A percentile compares a stretch with the other conserved stretches of the same genome.
phyloP scores from a whole-genome alignment of 1,284 basidiomycete species.

The Sphaerobolus stellatus region DNA sequence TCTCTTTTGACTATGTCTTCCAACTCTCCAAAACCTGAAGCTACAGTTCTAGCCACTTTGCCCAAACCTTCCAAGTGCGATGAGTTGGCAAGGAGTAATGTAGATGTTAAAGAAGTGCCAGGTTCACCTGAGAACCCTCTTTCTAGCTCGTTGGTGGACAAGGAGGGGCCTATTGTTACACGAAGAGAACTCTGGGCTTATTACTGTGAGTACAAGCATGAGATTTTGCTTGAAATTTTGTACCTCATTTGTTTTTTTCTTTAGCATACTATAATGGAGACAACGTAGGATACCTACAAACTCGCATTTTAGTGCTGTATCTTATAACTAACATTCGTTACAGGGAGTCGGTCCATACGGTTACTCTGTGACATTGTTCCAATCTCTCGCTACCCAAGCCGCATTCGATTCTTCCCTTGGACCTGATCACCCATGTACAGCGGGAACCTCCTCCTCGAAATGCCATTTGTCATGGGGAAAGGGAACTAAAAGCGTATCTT shows the following conservation, averaged over 20 bases:
- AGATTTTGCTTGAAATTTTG: background rate
- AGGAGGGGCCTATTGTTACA: constrained; percentile 57
- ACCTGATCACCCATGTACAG: constrained; percentile 62
- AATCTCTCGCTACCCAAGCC: constrained; percentile 64
- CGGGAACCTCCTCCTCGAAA: constrained; percentile 53
- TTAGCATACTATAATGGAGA: constrained; percentile 72
- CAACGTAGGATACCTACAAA: constrained; percentile 46
- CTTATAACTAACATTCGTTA: constrained; percentile 1
- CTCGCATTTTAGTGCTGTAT: background rate
- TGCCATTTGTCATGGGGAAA: constrained; percentile 71
- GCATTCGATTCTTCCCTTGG: constrained; percentile 68
- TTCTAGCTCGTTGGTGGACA: constrained; percentile 21
- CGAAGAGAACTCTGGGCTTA: constrained; percentile 70
- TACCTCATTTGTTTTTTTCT: constrained; percentile 3
- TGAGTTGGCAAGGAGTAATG: too few species aligned
- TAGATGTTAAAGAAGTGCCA: background rate
- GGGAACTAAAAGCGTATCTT: constrained; percentile 69
- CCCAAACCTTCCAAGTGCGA: too few species aligned
- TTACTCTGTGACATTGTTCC: constrained; percentile 72
- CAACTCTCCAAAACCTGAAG: too few species aligned
- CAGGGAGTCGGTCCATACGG: constrained; percentile 27
- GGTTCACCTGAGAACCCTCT: background rate
- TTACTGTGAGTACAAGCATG: constrained; percentile 47
- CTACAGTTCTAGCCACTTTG: too few species aligned
- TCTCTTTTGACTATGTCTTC: too few species aligned